Conservation (phyloP, 1,139 yeast genomes). For the Yamadazyma dushanensis region DNA sequence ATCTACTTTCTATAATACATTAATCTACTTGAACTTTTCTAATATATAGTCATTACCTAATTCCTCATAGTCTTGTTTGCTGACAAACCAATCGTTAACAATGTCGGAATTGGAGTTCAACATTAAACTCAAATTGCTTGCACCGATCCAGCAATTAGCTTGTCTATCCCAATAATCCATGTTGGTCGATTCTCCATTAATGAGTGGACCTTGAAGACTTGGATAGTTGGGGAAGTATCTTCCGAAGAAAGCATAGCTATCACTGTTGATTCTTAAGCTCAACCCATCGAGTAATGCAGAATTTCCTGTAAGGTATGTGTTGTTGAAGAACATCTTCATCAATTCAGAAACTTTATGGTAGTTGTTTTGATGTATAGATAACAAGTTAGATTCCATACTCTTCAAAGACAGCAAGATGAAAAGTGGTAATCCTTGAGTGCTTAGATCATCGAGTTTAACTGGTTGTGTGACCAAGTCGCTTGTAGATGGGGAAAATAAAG, state of each 20-base stretch:
- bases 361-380: conserved; percentile 27
- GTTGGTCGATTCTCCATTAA: conserved; percentile 21
- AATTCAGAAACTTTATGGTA: conserved; percentile 38
- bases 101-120: conserved; percentile 41
- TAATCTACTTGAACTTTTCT: conserved; percentile 50
- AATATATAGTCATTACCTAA: conserved; percentile 57
- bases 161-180: conserved; percentile 52
- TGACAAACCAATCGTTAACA: conserved; percentile 54
- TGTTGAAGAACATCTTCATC: conserved; percentile 48
- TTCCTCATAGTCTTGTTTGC: conserved; percentile 59
- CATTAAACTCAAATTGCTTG: conserved; percentile 60
- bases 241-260: conserved; percentile 47
- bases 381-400: conserved; percentile 31
- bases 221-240: conserved; percentile 50
- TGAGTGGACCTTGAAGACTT: conserved; percentile 4
- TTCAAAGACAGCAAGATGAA: conserved; percentile 41
- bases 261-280: conserved; percentile 61
- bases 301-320: conserved; percentile 69
- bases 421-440: conserved; percentile 42
- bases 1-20: conserved; percentile 2
- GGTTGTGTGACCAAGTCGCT: conserved; percentile 31
- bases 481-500: conserved; percentile 54
- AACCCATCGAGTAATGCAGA: conserved; percentile 60
- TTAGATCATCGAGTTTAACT: conserved; percentile 38
- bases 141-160: conserved; percentile 67